Conservation (phyloP, 495 filamentous ascomycete genomes). For the Viridothelium virens region DNA sequence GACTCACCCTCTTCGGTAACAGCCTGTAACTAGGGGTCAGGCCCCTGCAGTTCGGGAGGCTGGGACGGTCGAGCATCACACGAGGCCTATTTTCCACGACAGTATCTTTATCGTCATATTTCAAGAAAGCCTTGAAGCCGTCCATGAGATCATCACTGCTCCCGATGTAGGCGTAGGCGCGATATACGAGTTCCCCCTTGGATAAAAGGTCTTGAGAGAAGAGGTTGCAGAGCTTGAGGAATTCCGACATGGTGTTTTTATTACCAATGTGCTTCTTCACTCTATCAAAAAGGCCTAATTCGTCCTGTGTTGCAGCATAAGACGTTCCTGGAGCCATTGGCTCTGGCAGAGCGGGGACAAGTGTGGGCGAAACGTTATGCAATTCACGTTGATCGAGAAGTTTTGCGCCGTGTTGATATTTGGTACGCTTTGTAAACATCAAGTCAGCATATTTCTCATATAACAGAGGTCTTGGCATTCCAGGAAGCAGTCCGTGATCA, state of each 20-base stretch:
- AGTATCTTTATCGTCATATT: conserved; percentile 60
- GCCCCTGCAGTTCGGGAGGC: conserved; percentile 85
- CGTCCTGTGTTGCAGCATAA: conserved; percentile 57
- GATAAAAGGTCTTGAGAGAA: conserved; percentile 87
- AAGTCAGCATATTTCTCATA: neutral
- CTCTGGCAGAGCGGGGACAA: conserved; percentile 79
- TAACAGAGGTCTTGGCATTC: neutral
- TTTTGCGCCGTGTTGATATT: conserved; percentile 50
- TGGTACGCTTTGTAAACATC: conserved; percentile 13
- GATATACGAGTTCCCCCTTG: conserved; percentile 66
- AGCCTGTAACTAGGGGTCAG: conserved; percentile 91
- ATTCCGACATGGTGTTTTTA: conserved; percentile 84
- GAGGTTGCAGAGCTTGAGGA: conserved; percentile 89
- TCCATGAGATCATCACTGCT: conserved; percentile 75
- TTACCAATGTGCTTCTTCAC: conserved; percentile 95
- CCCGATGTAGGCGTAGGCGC: conserved; percentile 78
- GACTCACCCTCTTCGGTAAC: conserved; percentile 65
- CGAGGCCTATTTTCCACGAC: conserved; percentile 70
- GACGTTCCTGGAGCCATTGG: conserved; percentile 68
- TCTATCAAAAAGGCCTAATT: conserved; percentile 87
- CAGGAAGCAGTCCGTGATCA: too few species aligned
- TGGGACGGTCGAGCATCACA: conserved; percentile 65
- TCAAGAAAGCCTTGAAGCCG: conserved; percentile 77
- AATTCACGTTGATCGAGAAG: conserved; percentile 57
- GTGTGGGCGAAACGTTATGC: conserved; percentile 70